Evolutionary conservation across 2,329 filamentous ascomycete species (phyloP).

Genomic region (Erysiphe neolycopersici): DNA sequence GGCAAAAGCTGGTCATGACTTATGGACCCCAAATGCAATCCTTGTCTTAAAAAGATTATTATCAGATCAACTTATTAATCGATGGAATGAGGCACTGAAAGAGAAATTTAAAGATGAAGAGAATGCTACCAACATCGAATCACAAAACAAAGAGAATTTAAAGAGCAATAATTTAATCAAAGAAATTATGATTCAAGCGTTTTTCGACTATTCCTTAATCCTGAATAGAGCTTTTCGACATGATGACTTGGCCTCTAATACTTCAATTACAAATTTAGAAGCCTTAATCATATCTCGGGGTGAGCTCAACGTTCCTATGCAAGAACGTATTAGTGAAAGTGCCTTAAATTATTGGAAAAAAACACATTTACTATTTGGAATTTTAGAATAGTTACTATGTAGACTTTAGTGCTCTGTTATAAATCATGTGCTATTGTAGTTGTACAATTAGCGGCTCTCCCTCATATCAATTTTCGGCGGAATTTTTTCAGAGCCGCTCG

Average conservation of each 20-base stretch:
- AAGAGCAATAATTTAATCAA: not conserved
- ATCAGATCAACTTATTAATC: slow-evolving; percentile 20
- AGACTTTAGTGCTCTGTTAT: no score
- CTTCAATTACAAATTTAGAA: slow-evolving; percentile 18
- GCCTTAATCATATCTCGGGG: slow-evolving; percentile 20
- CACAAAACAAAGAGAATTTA: not conserved
- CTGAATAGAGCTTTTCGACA: slow-evolving; percentile 20
- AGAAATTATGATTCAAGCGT: slow-evolving; percentile 30
- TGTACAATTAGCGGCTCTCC: no score
- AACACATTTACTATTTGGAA: slow-evolving; percentile 55
- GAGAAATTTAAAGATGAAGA: slow-evolving; percentile 2
- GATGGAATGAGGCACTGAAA: slow-evolving; percentile 12
- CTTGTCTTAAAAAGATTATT: slow-evolving; percentile 32
- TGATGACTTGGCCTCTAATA: slow-evolving; percentile 12
- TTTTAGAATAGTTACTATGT: slow-evolving; percentile 23
- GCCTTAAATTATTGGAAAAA: slow-evolving; percentile 61
- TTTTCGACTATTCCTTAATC: slow-evolving; percentile 29
- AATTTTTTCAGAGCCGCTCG: no score
- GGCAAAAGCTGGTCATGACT: slow-evolving; percentile 42
- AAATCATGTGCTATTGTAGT: no score
- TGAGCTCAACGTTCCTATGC: slow-evolving; percentile 20
- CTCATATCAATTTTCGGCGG: no score
- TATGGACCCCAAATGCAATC: slow-evolving; percentile 55
- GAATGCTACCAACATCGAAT: slow-evolving; percentile 1
- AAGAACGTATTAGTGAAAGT: slow-evolving; percentile 29